phyloP scores from a whole-genome alignment of 306 rosid genomes.

The Citrullus mucosospermus region DNA sequence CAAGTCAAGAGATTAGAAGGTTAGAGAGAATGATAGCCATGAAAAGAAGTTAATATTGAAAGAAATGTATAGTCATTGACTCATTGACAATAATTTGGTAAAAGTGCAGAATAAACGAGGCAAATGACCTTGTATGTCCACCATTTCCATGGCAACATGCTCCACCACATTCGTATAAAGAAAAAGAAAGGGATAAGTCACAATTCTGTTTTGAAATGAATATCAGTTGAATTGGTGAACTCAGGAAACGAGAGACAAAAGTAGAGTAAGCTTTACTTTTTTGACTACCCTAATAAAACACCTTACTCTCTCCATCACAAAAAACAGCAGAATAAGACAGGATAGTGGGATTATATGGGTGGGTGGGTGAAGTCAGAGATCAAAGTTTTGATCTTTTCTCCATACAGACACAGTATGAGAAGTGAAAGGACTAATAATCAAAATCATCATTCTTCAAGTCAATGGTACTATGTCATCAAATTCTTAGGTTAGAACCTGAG shows the following conservation, averaged over 20 bases:
- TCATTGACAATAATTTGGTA: background rate
- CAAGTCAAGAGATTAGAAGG: conserved; percentile 1
- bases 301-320: background rate
- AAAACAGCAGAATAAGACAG: background rate
- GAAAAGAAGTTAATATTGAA: conserved; percentile 3
- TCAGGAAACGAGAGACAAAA: background rate
- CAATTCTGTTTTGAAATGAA: background rate
- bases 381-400: background rate
- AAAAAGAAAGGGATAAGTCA: background rate
- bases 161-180: background rate
- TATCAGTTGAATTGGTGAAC: background rate
- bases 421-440: background rate
- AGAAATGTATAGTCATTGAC: background rate
- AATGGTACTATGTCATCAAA: background rate
- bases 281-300: background rate
- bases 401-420: background rate
- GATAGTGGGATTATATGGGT: background rate
- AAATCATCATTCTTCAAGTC: background rate
- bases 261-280: background rate
- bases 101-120: conserved; percentile 8
- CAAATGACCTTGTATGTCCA: background rate
- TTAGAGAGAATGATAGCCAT: background rate
- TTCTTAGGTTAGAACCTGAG: background rate
- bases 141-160: background rate
- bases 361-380: background rate